Conservation (phyloP, 768 basidiomycete species). For the Pleurotus tuoliensis region DNA sequence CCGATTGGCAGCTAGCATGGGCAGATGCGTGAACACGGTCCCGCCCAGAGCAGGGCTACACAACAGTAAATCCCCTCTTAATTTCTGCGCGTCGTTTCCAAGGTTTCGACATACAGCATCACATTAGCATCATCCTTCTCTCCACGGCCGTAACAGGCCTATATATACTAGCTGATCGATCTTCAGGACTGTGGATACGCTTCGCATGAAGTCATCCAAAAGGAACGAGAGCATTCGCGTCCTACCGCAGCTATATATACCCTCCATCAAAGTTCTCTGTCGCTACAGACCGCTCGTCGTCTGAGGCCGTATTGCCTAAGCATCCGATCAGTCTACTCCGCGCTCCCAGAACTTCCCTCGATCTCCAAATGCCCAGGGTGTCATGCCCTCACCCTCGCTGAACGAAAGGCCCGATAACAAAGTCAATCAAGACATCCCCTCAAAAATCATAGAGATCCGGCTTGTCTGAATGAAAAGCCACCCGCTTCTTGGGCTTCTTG, state of each 20-base stretch:
- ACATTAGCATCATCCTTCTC: not conserved
- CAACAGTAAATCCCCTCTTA: not conserved
- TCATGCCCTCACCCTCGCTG: constrained; percentile 4
- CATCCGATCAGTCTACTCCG: constrained; percentile 3
- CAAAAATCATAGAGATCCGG: constrained; percentile 77
- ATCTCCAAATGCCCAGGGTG: not conserved
- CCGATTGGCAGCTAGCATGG: not conserved
- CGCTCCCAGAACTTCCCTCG: not conserved
- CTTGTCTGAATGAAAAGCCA: constrained; percentile 63
- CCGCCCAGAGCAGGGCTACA: too few species aligned
- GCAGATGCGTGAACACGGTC: not conserved
- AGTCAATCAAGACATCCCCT: constrained; percentile 12
- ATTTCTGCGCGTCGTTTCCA: not conserved
- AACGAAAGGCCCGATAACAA: not conserved
- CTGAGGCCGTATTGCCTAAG: constrained; percentile 3
- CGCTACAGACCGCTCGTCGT: not conserved
- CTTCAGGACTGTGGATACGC: not conserved
- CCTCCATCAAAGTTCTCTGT: constrained; percentile 2
- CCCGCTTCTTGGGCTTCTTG: constrained; percentile 60
- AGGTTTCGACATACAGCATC: not conserved
- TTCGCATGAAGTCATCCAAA: constrained; percentile 3
- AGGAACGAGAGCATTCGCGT: not conserved
- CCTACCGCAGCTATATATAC: not conserved
- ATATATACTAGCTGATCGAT: not conserved
- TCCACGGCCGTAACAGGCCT: not conserved